Evolutionary conservation across 768 basidiomycete genomes (phyloP).

Genomic region (Boletus sensibilis): DNA sequence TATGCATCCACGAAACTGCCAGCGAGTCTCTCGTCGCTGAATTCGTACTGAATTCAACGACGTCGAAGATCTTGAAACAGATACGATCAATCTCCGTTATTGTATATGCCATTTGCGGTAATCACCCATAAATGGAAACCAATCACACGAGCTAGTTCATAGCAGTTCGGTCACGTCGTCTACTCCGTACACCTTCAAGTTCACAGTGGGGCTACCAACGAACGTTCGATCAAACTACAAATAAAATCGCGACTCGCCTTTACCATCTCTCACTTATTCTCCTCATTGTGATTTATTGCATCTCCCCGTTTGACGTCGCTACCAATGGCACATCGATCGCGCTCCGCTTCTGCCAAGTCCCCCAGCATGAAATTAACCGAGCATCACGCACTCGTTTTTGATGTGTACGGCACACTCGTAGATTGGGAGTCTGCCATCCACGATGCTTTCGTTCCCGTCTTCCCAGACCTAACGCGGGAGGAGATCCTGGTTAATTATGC

Average conservation of each 20-base stretch:
- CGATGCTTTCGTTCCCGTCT: constrained; percentile 39
- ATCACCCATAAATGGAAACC: not conserved
- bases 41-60: not conserved
- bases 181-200: no score
- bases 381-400: constrained; percentile 56
- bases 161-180: no score
- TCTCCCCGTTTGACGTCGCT: not conserved
- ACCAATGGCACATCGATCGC: constrained; percentile 21
- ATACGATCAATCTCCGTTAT: not conserved
- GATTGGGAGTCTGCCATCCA: constrained; percentile 77
- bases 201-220: no score
- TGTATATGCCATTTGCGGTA: not conserved
- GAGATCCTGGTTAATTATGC: constrained; percentile 53
- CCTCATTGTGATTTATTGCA: not conserved
- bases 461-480: constrained; percentile 15
- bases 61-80: not conserved
- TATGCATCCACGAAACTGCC: not conserved
- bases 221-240: no score
- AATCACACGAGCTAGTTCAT: no score
- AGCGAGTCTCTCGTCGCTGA: not conserved
- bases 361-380: constrained; percentile 14
- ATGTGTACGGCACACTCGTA: constrained; percentile 74
- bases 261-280: not conserved
- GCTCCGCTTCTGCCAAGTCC: constrained; percentile 1
- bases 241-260: not conserved